These are phyloP conservation scores for Fusarium irregulare DNA, from an alignment of 2,329 filamentous ascomycete species.

Conservation along the genomic window DNA sequence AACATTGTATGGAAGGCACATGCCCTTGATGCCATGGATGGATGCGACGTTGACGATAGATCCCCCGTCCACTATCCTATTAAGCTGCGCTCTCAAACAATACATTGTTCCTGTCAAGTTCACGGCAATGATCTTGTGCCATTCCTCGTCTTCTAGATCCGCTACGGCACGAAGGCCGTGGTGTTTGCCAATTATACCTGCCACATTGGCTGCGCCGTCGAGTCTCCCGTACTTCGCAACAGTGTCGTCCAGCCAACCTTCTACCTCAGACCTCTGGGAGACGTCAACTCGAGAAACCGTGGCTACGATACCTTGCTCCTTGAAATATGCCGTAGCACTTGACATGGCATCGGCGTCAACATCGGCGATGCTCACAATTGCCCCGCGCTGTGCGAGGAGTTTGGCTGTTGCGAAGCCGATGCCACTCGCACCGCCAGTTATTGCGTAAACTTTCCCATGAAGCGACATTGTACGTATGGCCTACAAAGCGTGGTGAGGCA, in stretches of 20 bases:
- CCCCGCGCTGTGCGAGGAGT: constrained; percentile 52
- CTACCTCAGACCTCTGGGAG: constrained; percentile 59
- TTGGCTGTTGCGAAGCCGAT: constrained; percentile 58
- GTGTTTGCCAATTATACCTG: constrained; percentile 61
- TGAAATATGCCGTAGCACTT: constrained; percentile 49
- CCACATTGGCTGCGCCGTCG: constrained; percentile 67
- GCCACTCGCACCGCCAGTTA: constrained; percentile 58
- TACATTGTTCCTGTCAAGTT: constrained; percentile 66
- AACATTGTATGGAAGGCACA: constrained; percentile 19
- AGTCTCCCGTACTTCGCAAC: constrained; percentile 63
- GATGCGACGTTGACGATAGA: constrained; percentile 70
- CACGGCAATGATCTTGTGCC: constrained; percentile 60
- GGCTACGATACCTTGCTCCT: constrained; percentile 42
- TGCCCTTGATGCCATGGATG: constrained; percentile 59
- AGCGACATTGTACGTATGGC: constrained; percentile 45
- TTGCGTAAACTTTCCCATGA: constrained; percentile 52
- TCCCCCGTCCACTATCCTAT: constrained; percentile 55
- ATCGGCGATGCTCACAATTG: constrained; percentile 55
- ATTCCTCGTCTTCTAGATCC: constrained; percentile 60
- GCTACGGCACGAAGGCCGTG: constrained; percentile 55
- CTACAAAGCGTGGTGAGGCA: not conserved
- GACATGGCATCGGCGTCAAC: constrained; percentile 48
- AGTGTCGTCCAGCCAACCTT: constrained; percentile 61
- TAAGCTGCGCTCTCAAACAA: constrained; percentile 60
- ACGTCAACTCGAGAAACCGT: constrained; percentile 61